Base-by-base conservation (phyloP, 352 stramenopile species). In the Pythium dissimile region DNA sequence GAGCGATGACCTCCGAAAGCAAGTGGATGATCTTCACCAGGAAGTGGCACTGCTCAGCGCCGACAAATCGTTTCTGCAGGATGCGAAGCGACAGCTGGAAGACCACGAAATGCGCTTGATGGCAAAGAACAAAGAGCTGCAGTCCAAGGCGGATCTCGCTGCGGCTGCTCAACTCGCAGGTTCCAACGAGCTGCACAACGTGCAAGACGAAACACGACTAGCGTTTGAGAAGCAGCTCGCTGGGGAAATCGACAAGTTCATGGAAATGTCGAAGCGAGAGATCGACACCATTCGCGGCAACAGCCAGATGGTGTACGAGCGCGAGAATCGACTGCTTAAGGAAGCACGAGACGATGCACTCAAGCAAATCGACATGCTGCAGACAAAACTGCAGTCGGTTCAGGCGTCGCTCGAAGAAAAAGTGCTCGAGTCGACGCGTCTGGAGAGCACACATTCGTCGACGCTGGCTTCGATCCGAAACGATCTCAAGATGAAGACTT, bases 401-500 rank as follows among this genome's bases (percentile, higher is more conserved):
- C 72, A 84, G 53, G 66, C 61, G 9, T 54, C 62, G 1, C 64
- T 87, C 0, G 80, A 88, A 27, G 77, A 84, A 56, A 88, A 84
- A 55, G 72, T 74, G 4, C 62, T 88, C 3, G 78, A 88, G 62
- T 45, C 64, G 15, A 87, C 74, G 18, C 69, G 77, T 5, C 57
- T 71, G 55, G 83, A 90, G 24, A 84, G 72, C 49, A 49, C 59
- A 10, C 77, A 88, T 53, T 71, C 71, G 13, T 84, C 74, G 4
- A 51, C 71, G 15, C 49, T 89, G 10, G 71, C 83, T 32, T 59
- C 64, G 5, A 34, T 72, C 0, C 76, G 77, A 26, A 88, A 80
- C 43, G 77, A 92, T 24, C 55, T 92, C 27, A 92, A 90, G 57
- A 90, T 92, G 74, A 80, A 76, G 54, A 77, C 88, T 50, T 92